Base-by-base conservation (phyloP, 768 basidiomycete genomes). In the Amanita jacksonii region DNA sequence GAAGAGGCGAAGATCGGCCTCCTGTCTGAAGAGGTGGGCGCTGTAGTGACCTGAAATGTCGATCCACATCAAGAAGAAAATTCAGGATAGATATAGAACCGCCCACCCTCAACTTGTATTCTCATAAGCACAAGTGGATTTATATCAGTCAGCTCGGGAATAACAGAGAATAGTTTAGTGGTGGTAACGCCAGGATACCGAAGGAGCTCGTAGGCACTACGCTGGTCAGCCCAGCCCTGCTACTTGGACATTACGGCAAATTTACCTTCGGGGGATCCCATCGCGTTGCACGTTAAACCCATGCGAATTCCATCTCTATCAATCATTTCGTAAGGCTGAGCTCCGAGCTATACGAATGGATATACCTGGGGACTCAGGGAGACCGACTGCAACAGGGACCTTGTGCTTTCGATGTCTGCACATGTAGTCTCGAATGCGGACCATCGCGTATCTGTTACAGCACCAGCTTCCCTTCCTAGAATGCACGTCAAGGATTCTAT, bases 181-280 rank as follows among this genome's bases (percentile, higher is more conserved):
- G 72, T 57, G 1, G 65, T 70, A 20, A 87, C 57, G 2, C 65
- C 63, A 2, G 77, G 77, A 54, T 79, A 73, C 12, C 76, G 65
- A 16, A 94, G 64, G 49, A 91, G 64, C 37, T 87, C 79, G 51
- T 77, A 90, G 0, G 83, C 86, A 55, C 91, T 94, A 49, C 16
- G 34, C 44, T 34, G 13, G 3, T 6, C 27, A 28, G 20, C 23
- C 15, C n/a, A n/a, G n/a, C n/a, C n/a, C n/a, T n/a, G n/a, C n/a
- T n/a, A n/a, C n/a, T n/a, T n/a, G 20, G 8, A 18, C 10, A 8
- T 5, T 12, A 10, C 6, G 12, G 19, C 16, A 2, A 4, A 54
- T 61, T 27, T 27, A 71, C 74, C 63, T 72, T 47, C 72, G 58
- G 22, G 51, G 47, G 16, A 70, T 52, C 2, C 74, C 74, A 51